Conservation (phyloP, 2,329 filamentous ascomycete genomes). For the Scolecobasidium constrictum region DNA sequence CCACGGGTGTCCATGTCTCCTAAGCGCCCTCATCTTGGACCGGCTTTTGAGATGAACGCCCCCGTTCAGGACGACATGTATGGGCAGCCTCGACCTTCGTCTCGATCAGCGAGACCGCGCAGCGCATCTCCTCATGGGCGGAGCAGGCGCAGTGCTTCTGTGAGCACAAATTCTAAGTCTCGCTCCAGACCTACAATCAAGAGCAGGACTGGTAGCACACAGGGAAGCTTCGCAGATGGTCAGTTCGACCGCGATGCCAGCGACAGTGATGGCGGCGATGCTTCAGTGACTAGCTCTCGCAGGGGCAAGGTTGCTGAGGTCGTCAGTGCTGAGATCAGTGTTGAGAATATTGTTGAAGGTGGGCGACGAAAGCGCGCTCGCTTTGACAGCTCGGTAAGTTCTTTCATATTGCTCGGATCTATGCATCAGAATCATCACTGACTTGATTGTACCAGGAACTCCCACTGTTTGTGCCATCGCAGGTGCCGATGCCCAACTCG, state of each 20-base stretch:
- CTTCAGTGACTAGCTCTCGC: constrained; percentile 59
- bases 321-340: constrained; percentile 91
- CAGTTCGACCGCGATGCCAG: constrained; percentile 47
- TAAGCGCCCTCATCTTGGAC: constrained; percentile 48
- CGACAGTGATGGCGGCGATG: constrained; percentile 73
- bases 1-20: constrained; percentile 38
- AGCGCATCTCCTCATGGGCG: constrained; percentile 67
- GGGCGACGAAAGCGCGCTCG: constrained; percentile 91
- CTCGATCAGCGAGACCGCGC: constrained; percentile 61
- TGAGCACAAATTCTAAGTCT: constrained; percentile 44
- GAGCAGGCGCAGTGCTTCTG: constrained; percentile 68
- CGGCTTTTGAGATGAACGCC: constrained; percentile 53
- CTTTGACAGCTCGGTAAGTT: constrained; percentile 89
- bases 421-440: not conserved
- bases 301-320: constrained; percentile 65
- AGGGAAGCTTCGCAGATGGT: constrained; percentile 49
- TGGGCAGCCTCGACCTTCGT: constrained; percentile 55
- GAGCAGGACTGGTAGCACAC: constrained; percentile 52
- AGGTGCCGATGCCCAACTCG: constrained; percentile 90
- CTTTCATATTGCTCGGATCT: not conserved
- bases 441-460: constrained; percentile 56
- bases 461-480: constrained; percentile 85
- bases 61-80: constrained; percentile 49
- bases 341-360: constrained; percentile 96
- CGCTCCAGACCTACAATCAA: constrained; percentile 57